Base-by-base conservation (phyloP, 2,329 filamentous ascomycete genomes). In the Pestalotiopsis fici region DNA sequence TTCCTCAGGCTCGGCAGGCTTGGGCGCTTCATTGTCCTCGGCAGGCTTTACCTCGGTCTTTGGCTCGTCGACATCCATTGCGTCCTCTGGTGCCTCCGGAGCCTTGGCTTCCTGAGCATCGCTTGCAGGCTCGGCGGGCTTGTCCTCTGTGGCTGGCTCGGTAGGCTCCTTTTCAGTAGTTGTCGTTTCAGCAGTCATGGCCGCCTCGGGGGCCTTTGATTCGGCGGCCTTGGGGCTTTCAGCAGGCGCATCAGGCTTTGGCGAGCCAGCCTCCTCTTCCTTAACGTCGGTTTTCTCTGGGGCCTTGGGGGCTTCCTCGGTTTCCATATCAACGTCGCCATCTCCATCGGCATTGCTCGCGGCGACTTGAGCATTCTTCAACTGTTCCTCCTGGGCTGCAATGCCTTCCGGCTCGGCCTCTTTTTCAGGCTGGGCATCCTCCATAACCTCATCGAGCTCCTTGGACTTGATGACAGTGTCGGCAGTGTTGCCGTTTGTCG, bases 271-370 rank as follows among this genome's bases (percentile, higher is more conserved):
- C 5, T 83, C 82, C 54, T 83, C 81, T 37, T 78, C 77, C 67
- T 83, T 82, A 59, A 83, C 67, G 9, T 74, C 71, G 1, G 69
- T 18, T 9, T 23, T 62, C 13, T 68, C 62, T 9, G 66, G 80
- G 7, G 74, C 71, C n/a, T 75, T 73, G 13, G 77, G 69, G 0
- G 68, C 35, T 4, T 80, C 70, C 56, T 82, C 83, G 2, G 77
- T 21, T 4, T 60, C 78, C 85, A 87, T 87, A 11, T 85, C 83
- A 6, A 87, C 78, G 66, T 87, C 85, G 2, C 75, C 76, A 35
- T 87, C 85, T 4, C 81, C 74, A 39, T 79, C 79, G 4, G 69
- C 5, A 43, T 65, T 37, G 47, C 70, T 65, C 54, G 70, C 61
- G 37, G 69, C 67, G 21, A 70, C 65, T 62, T 73, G 70, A 1